phyloP scores from a whole-genome alignment of 257 asterid genomes.

The Solanum appendiculatum region DNA sequence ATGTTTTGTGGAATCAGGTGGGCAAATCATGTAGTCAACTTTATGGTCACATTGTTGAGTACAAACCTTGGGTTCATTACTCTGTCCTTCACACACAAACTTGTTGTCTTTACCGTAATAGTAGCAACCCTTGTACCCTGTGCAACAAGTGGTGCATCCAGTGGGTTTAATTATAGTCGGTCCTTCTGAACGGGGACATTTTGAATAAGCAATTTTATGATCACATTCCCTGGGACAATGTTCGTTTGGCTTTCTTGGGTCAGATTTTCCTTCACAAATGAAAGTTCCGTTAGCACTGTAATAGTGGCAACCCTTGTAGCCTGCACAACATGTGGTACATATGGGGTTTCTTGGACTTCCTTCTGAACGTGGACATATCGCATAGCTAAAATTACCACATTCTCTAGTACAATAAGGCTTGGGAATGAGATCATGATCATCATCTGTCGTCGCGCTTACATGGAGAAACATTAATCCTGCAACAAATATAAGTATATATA shows the following conservation, averaged over 20 bases:
- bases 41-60: not conserved
- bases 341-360: not conserved
- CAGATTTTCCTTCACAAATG: not conserved
- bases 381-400: not conserved
- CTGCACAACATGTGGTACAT: not conserved
- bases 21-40: not conserved
- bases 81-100: not conserved
- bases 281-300: not conserved
- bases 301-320: not conserved
- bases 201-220: not conserved
- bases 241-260: not conserved
- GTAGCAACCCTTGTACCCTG: not conserved
- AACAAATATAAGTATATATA: not conserved
- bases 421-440: not conserved
- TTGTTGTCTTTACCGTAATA: not conserved
- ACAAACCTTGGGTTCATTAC: not conserved
- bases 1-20: not conserved
- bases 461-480: not conserved
- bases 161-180: not conserved
- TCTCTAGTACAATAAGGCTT: not conserved
- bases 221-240: not conserved
- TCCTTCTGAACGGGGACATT: not conserved
- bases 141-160: not conserved
- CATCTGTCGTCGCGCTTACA: not conserved
- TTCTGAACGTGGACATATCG: not conserved